Percentiles rank a stretch among this genome's conserved stretches.
These are phyloP conservation scores for Kluyveromyces siamensis DNA, from an alignment of 805 yeast species.

Conservation along the genomic window DNA sequence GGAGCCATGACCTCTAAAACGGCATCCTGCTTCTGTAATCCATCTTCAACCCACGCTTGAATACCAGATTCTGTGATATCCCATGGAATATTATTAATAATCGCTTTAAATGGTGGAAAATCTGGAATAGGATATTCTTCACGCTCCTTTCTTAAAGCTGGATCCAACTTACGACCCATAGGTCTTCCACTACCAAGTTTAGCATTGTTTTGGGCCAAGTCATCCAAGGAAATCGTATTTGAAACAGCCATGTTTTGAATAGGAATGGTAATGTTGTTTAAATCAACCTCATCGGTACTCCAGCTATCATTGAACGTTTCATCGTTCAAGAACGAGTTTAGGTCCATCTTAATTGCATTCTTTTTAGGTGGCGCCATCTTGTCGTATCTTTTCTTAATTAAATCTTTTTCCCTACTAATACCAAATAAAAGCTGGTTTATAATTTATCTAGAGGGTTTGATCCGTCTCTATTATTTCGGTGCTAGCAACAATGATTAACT, in stretches of 20 bases:
- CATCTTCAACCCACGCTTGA: slow-evolving; percentile 50
- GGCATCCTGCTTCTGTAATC: slow-evolving; percentile 41
- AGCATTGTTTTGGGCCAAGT: slow-evolving; percentile 16
- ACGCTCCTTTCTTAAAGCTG: slow-evolving; percentile 37
- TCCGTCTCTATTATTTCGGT: neutral
- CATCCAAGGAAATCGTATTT: slow-evolving; percentile 24
- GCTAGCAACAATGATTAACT: neutral
- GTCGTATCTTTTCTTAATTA: slow-evolving; percentile 3
- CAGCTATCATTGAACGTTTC: slow-evolving; percentile 65
- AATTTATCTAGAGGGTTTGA: neutral
- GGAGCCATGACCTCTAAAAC: slow-evolving; percentile 66
- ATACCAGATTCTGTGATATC: slow-evolving; percentile 61
- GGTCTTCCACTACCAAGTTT: slow-evolving; percentile 22
- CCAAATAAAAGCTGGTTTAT: neutral
- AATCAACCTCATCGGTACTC: slow-evolving; percentile 81
- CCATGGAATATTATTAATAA: slow-evolving; percentile 79
- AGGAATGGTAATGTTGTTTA: slow-evolving; percentile 51
- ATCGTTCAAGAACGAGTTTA: slow-evolving; percentile 76
- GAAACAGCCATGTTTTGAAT: slow-evolving; percentile 22
- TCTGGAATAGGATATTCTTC: slow-evolving; percentile 82
- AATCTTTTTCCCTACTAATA: neutral
- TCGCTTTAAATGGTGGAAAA: slow-evolving; percentile 86
- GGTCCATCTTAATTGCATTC: slow-evolving; percentile 70
- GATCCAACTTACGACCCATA: slow-evolving; percentile 27
- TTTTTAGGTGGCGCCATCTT: slow-evolving; percentile 54